Conservation (phyloP, 2,329 filamentous ascomycete genomes). For the Colletotrichum plurivorum region DNA sequence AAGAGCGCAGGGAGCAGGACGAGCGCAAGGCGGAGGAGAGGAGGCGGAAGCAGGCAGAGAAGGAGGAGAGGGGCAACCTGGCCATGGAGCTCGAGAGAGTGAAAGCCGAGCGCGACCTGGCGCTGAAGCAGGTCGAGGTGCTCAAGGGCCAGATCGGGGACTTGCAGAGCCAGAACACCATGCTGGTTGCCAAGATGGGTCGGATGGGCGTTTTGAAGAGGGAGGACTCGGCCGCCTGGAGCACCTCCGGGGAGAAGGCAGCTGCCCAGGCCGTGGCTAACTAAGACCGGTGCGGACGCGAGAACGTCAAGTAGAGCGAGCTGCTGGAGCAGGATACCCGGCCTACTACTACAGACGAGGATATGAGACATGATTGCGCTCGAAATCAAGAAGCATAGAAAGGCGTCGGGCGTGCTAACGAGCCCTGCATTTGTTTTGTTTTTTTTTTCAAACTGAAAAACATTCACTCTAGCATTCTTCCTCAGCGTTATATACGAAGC, state of each 20-base stretch:
- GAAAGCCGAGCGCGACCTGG: conserved; percentile 66
- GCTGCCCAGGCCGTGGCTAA: conserved; percentile 68
- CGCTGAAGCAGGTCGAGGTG: conserved; percentile 66
- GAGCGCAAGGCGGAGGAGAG: conserved; percentile 70
- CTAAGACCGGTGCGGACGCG: conserved; percentile 67
- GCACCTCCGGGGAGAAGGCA: conserved; percentile 24
- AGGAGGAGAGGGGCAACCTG: conserved; percentile 66
- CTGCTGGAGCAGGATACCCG: conserved; percentile 22
- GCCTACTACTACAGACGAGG: background rate
- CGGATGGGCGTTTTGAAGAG: conserved; percentile 42
- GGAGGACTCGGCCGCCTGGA: conserved; percentile 54
- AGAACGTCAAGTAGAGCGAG: background rate
- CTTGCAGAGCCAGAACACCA: conserved; percentile 72
- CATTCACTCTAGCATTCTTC: background rate
- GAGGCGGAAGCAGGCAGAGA: conserved; percentile 65
- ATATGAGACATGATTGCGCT: conserved; percentile 20
- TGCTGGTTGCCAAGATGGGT: conserved; percentile 68
- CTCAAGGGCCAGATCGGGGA: conserved; percentile 69
- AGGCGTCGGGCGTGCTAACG: conserved; percentile 9
- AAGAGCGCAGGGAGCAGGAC: conserved; percentile 75
- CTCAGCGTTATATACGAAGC: conserved; percentile 23
- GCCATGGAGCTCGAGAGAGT: conserved; percentile 67
- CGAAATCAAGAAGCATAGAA: conserved; percentile 15
- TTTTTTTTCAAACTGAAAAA: background rate
- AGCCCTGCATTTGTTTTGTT: background rate